Evolutionary conservation across 225 moss, liverwort and hornwort species (phyloP).

Genomic region (Takakia lepidozioides): DNA sequence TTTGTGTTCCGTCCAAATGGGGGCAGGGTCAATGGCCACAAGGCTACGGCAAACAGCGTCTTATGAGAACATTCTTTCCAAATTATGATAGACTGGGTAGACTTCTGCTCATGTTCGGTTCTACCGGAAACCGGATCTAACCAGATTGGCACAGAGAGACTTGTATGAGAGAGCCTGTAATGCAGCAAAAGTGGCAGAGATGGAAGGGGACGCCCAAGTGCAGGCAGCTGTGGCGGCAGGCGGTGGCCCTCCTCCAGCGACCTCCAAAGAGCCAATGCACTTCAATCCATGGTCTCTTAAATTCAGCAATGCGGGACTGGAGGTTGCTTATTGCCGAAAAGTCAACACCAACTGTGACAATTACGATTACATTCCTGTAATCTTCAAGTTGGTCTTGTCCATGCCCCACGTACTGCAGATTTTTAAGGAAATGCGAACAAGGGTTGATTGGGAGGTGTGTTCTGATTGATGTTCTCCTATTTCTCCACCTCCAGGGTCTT

Average conservation of each 20-base stretch:
- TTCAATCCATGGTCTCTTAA: slow-evolving; percentile 16
- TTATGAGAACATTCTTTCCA: background rate
- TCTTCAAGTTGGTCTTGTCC: slow-evolving; percentile 16
- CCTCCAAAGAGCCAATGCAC: slow-evolving; percentile 6
- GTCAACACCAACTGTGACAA: slow-evolving; percentile 17
- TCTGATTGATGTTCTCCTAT: too few relatives aligned
- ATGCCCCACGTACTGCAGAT: slow-evolving; percentile 11
- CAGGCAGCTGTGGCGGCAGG: slow-evolving; percentile 39
- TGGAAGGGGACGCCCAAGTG: slow-evolving; percentile 35
- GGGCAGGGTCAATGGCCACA: too few relatives aligned
- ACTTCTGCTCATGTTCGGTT: too few relatives aligned
- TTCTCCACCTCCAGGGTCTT: too few relatives aligned
- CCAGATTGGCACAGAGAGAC: slow-evolving; percentile 16
- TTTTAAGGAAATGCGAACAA: too few relatives aligned
- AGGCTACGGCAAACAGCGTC: too few relatives aligned
- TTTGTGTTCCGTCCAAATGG: too few relatives aligned
- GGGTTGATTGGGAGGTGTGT: too few relatives aligned
- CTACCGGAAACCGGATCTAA: too few relatives aligned
- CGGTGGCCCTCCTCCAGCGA: slow-evolving; percentile 12
- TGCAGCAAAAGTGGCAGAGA: slow-evolving; percentile 30
- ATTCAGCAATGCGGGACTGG: slow-evolving; percentile 23
- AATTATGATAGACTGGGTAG: too few relatives aligned
- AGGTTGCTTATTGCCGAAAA: slow-evolving; percentile 24
- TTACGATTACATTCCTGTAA: slow-evolving; percentile 19
- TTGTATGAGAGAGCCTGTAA: slow-evolving; percentile 28